A percentile compares a stretch with the other conserved stretches of the same genome.
phyloP scores from a whole-genome alignment of 2,329 filamentous ascomycete genomes.

The Botryosphaeria dothidea region DNA sequence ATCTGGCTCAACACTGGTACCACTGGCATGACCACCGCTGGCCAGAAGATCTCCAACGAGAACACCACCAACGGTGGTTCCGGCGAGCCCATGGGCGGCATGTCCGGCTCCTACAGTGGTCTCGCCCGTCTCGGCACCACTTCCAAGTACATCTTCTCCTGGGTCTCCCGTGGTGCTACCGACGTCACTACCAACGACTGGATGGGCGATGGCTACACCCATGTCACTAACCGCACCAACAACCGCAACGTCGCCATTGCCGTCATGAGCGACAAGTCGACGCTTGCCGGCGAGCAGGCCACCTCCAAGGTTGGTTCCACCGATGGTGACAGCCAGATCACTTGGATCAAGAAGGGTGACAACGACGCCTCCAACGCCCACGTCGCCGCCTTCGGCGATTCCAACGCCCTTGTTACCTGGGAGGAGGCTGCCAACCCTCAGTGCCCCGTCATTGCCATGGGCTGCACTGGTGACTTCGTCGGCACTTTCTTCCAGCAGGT shows the following conservation, averaged over 20 bases:
- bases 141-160: constrained; percentile 61
- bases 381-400: constrained; percentile 55
- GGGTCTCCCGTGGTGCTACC: constrained; percentile 61
- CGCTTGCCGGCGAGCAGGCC: constrained; percentile 55
- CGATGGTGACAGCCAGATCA: constrained; percentile 60
- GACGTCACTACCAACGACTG: constrained; percentile 57
- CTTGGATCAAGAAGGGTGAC: constrained; percentile 57
- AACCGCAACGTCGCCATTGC: constrained; percentile 63
- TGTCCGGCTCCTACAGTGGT: constrained; percentile 62
- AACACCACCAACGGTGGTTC: constrained; percentile 60
- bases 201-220: constrained; percentile 60
- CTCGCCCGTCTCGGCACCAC: constrained; percentile 56
- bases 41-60: constrained; percentile 64
- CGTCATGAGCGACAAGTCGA: constrained; percentile 59
- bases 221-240: constrained; percentile 54
- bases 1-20: constrained; percentile 66
- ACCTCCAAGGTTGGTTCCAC: constrained; percentile 54
- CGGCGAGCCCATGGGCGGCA: constrained; percentile 63
- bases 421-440: constrained; percentile 59
- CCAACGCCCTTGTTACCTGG: constrained; percentile 59
- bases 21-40: constrained; percentile 54
- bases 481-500: constrained; percentile 63
- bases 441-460: constrained; percentile 60
- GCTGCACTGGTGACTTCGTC: constrained; percentile 59
- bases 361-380: constrained; percentile 61